Conservation (phyloP, 768 basidiomycete species). For the Lentinula sp. region DNA sequence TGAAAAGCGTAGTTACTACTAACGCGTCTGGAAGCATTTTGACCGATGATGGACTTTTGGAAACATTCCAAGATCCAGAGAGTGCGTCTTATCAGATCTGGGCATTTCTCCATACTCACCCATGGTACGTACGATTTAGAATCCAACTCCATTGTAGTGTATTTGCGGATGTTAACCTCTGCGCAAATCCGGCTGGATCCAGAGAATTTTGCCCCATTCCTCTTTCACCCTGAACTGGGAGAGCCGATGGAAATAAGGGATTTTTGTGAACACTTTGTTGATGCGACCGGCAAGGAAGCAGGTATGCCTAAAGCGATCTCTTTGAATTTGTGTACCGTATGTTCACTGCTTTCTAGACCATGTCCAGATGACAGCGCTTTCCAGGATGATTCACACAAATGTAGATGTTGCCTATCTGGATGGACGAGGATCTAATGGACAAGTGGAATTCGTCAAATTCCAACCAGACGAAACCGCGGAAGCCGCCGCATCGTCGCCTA, state of each 20-base stretch:
- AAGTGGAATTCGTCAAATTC: conserved; percentile 66
- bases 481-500: conserved; percentile 38
- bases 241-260: conserved; percentile 47
- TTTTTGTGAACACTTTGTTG: conserved; percentile 78
- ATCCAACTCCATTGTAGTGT: conserved; percentile 73
- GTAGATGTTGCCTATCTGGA: conserved; percentile 80
- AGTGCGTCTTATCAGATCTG: conserved; percentile 24
- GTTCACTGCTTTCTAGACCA: conserved; percentile 49
- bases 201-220: conserved; percentile 60
- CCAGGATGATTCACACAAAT: conserved; percentile 58
- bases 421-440: conserved; percentile 41
- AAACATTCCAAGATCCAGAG: conserved; percentile 48
- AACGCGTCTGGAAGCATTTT: conserved; percentile 26
- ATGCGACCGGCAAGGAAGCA: conserved; percentile 72
- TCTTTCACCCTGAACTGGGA: conserved; percentile 70
- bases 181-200: conserved; percentile 69
- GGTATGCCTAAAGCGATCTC: conserved; percentile 34
- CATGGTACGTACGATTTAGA: conserved; percentile 24
- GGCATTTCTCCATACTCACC: neutral
- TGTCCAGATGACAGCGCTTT: conserved; percentile 75
- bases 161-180: conserved; percentile 77
- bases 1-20: conserved; percentile 36
- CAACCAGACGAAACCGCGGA: conserved; percentile 30
- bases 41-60: conserved; percentile 33
- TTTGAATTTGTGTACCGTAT: conserved; percentile 14